A percentile compares a stretch with the other conserved stretches of the same genome.
Evolutionary conservation across 2,329 filamentous ascomycete species (phyloP).

Genomic region (Nigrospora sphaerica): DNA sequence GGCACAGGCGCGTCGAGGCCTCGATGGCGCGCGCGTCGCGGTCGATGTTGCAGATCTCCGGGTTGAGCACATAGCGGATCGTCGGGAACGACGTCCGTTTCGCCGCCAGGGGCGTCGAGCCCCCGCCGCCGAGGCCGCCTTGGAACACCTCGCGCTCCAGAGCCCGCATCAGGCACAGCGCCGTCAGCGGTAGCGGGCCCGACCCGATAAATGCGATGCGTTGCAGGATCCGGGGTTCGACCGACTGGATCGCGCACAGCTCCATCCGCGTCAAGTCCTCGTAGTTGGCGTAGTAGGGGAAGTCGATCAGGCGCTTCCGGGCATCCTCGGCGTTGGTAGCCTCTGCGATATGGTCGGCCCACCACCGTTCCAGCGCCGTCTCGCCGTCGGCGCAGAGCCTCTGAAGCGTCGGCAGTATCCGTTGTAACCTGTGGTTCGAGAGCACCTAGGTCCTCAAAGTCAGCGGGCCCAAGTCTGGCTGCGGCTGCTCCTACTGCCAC

Average conservation of each 20-base stretch:
- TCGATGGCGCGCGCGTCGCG: slow-evolving; percentile 25
- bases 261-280: slow-evolving; percentile 38
- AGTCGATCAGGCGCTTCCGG: slow-evolving; percentile 23
- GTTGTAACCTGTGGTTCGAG: slow-evolving; percentile 17
- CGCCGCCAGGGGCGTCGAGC: not conserved
- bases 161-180: slow-evolving; percentile 31
- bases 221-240: slow-evolving; percentile 17
- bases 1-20: slow-evolving; percentile 20
- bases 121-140: not conserved
- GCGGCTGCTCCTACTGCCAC: not conserved
- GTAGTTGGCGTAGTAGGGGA: slow-evolving; percentile 44
- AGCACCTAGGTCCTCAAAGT: slow-evolving; percentile 21
- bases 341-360: slow-evolving; percentile 28
- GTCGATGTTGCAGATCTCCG: slow-evolving; percentile 33
- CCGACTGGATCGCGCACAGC: slow-evolving; percentile 30
- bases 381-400: slow-evolving; percentile 35
- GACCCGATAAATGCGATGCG: slow-evolving; percentile 41
- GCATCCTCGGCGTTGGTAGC: slow-evolving; percentile 6
- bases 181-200: slow-evolving; percentile 41
- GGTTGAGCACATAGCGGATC: not conserved
- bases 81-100: not conserved
- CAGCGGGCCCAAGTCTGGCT: not conserved
- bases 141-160: slow-evolving; percentile 14
- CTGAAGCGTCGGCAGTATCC: slow-evolving; percentile 28
- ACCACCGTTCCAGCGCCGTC: slow-evolving; percentile 34